Base-by-base conservation (phyloP, 2,329 filamentous ascomycete genomes). In the Talaromyces atroroseus region DNA sequence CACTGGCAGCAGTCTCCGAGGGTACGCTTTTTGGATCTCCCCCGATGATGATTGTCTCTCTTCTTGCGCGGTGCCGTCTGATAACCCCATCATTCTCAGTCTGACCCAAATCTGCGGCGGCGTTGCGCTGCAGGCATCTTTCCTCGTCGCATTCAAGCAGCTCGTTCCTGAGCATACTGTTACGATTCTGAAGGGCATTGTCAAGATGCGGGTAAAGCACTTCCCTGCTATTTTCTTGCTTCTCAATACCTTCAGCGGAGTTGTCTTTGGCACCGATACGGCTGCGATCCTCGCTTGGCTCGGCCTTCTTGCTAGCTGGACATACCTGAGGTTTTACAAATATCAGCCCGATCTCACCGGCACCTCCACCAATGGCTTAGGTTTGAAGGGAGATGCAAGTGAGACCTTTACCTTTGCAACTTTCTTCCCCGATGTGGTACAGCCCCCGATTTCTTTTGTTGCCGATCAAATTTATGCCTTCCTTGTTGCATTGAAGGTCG, bases 101-200 rank as follows among this genome's bases (percentile, higher is more conserved):
- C 75, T 89, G 48, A 91, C 88, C 47, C 87, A 89, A 61, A 89
- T 97, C 68, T 89, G 89, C 64, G 94, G 94, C 64, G 92, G 91
- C 55, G 87, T 96, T 61, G 86, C 92, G 16, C 80, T 96, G 57
- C 92, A 96, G 73, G 91, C 94, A 48, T 87, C 89, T 60, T 97
- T 97, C 77, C 88, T 99, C 60, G 90, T 97, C 65, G 90, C 92
- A 54, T 96, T 97, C 76, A 97, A 95, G 76, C 94, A 99, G 74
- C 89, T 99, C 50, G 88, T 97, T 36, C 94, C 94, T 21, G 92
- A 96, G 60, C 94, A 99, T 73, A 99, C 94, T 11, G 92, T 97
- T 53, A 94, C 92, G 4, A 83, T 99, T 58, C 92, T 96, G 77
- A 88, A 88, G 62, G 91, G 91, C 61, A 77, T 96, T 59, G 71